Base-by-base conservation (phyloP, 441 rosid genomes). In the Mallotus japonicus region DNA sequence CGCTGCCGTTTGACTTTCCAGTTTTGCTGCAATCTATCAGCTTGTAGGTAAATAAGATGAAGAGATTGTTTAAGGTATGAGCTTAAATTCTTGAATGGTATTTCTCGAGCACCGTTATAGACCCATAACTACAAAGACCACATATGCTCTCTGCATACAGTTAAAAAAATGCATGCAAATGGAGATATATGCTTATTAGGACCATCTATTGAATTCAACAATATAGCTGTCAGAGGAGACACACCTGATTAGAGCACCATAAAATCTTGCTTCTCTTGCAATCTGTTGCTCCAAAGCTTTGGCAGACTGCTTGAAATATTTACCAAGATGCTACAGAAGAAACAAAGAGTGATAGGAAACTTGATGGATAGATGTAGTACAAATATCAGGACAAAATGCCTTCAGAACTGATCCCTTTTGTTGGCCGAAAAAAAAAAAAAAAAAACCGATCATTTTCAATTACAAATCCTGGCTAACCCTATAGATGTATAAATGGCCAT, bases 1-100 rank as follows among this genome's bases (percentile, higher is more conserved):
- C 97, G 95, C 85, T 87, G 97, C 78, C 96, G 86, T 80, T 92
- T 95, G 75, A 95, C 87, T 87, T 95, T 95, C 99, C 99, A 95
- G 82, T 92, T 95, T 83, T 86, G 92, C 98, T 95, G 99, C 90
- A 95, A 90, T 83, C 99, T 92, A 84, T 85, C 61, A 68, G 81
- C 81, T 75, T 77, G 76, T 79, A 79, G 85, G 79, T 15, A 74
- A 73, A 71, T 60, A 37, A 63, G 2, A 34, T 46, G 51, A 24
- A 57, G 46, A 71, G 28, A 49, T 40, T 58, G 49, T 55, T 55
- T 50, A 61, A 46, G 32, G 10, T 17, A 19, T 28, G 53, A 61
- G 37, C 32, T 15, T 14, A 15, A 42, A 14, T 14, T 53, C 13
- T 51, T 66, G 10, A 40, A 22, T 44, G 19, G 28, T 67, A 67